Evolutionary conservation across 2,329 filamentous ascomycete species (phyloP).

Genomic region (Sporothrix sp.): DNA sequence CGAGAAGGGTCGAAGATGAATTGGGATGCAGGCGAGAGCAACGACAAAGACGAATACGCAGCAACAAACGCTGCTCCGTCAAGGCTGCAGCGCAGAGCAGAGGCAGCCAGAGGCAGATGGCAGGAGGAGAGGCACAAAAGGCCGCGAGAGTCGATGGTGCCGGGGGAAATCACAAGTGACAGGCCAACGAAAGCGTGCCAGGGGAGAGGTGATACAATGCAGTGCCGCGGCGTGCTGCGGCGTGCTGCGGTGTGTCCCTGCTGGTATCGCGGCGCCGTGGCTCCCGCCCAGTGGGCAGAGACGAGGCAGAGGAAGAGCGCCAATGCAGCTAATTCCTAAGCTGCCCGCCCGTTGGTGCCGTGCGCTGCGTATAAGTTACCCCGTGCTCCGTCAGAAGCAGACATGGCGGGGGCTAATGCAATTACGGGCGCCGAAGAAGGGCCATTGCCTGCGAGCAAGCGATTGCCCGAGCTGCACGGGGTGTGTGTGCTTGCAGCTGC

Average conservation of each 20-base stretch:
- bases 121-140: neutral
- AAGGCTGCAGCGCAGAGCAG: neutral
- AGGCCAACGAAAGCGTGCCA: neutral
- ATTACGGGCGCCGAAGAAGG: slow-evolving; percentile 10
- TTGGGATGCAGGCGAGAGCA: neutral
- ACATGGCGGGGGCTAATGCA: neutral
- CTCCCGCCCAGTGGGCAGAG: neutral
- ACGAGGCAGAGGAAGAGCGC: neutral
- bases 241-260: neutral
- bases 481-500: neutral
- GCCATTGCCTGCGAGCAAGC: slow-evolving; percentile 6
- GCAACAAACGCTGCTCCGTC: neutral
- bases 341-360: neutral
- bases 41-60: neutral
- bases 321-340: neutral
- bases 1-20: neutral
- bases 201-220: neutral
- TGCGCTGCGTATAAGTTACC: neutral
- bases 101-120: neutral
- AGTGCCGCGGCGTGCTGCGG: neutral
- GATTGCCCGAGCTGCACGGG: neutral
- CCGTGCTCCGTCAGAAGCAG: neutral
- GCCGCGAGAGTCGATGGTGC: neutral
- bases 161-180: neutral
- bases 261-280: no score